Percentiles rank a stretch among this genome's conserved stretches.
phyloP scores from a whole-genome alignment of 495 filamentous ascomycete genomes.

The Penicillium pancosmium region DNA sequence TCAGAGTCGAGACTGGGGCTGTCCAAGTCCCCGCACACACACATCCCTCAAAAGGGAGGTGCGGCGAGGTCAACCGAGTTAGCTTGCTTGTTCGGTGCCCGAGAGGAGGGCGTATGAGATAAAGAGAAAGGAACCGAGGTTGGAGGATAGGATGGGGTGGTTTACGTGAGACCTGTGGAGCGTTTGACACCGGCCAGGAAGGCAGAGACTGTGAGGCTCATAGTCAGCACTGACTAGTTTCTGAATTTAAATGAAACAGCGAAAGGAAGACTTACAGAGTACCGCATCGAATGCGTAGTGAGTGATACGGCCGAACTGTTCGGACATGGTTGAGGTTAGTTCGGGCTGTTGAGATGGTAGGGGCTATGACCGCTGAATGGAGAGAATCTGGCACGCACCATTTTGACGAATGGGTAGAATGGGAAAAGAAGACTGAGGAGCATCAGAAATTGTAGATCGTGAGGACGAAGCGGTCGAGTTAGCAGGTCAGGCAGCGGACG shows the following conservation, averaged over 20 bases:
- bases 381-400: neutral
- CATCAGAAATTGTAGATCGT: conserved; percentile 7
- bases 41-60: conserved; percentile 29
- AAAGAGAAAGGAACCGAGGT: conserved; percentile 3
- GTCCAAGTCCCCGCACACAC: conserved; percentile 40
- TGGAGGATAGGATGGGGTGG: conserved; percentile 15
- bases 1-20: conserved; percentile 89
- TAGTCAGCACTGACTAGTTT: conserved; percentile 25
- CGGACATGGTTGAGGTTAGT: conserved; percentile 14
- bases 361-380: neutral
- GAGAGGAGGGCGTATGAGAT: conserved; percentile 3
- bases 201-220: conserved; percentile 69
- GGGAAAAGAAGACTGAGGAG: neutral
- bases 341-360: neutral
- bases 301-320: conserved; percentile 85
- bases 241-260: conserved; percentile 5
- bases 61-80: conserved; percentile 39
- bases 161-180: conserved; percentile 96
- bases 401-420: neutral
- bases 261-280: conserved; percentile 62
- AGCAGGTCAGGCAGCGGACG: conserved; percentile 18
- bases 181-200: conserved; percentile 96
- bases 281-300: conserved; percentile 98
- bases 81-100: conserved; percentile 19
- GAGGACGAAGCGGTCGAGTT: neutral